These are phyloP conservation scores for Allium sativum DNA, from an alignment of 106 monocot species.

Conservation along the genomic window DNA sequence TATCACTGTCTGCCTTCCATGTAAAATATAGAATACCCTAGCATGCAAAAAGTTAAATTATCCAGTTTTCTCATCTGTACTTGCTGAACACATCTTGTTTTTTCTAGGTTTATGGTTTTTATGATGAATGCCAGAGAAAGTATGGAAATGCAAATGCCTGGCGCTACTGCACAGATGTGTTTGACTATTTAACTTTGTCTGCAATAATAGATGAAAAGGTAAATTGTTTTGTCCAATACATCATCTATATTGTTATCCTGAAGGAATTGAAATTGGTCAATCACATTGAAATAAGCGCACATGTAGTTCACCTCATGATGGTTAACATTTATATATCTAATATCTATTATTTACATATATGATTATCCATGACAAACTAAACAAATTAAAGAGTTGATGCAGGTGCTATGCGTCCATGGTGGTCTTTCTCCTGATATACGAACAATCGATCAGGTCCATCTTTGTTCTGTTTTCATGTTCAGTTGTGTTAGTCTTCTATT, in stretches of 20 bases:
- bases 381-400: constrained; percentile 6
- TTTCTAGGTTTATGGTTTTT: constrained; percentile 90
- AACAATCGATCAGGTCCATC: constrained; percentile 77
- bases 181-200: constrained; percentile 91
- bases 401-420: constrained; percentile 98
- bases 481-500: too few species aligned
- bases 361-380: too few species aligned
- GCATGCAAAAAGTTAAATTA: too few species aligned
- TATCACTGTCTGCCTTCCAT: too few species aligned
- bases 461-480: background rate
- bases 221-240: constrained; percentile 1
- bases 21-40: too few species aligned
- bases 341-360: too few species aligned
- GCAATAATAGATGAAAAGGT: constrained; percentile 99
- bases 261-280: background rate
- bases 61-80: too few species aligned
- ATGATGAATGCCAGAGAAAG: constrained; percentile 97
- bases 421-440: constrained; percentile 96
- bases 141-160: constrained; percentile 99
- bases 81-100: background rate
- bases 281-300: background rate
- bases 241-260: too few species aligned
- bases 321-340: too few species aligned
- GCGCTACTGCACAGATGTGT: constrained; percentile 99
- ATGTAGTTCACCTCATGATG: background rate